A percentile compares a stretch with the other conserved stretches of the same genome.
Conservation (phyloP, 2,329 filamentous ascomycete species). For the Cladophialophora psammophila region DNA sequence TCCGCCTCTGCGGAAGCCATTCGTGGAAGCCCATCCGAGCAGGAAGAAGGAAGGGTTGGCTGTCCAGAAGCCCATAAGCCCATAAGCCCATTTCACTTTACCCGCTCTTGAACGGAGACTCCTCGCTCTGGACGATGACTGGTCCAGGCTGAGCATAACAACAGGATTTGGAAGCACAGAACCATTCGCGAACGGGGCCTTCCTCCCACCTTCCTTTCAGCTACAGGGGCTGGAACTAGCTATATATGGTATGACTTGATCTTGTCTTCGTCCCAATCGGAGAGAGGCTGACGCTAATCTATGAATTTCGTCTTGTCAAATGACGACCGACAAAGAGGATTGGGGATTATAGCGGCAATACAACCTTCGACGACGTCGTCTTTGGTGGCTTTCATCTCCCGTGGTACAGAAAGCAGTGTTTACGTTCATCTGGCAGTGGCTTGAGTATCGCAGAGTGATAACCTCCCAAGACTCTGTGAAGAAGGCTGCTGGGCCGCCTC, state of each 20-base stretch:
- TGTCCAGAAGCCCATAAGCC: too few relatives aligned
- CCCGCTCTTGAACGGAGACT: not conserved
- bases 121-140: slow-evolving; percentile 8
- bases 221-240: not conserved
- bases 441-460: not conserved
- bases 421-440: not conserved
- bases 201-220: not conserved
- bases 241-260: not conserved
- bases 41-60: too few relatives aligned
- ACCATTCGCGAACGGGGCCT: not conserved
- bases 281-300: not conserved
- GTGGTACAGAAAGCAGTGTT: not conserved
- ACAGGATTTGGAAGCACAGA: slow-evolving; percentile 20
- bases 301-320: not conserved
- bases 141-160: slow-evolving; percentile 9
- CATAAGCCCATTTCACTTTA: too few relatives aligned
- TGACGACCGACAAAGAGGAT: not conserved
- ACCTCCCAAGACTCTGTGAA: not conserved
- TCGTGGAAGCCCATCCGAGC: slow-evolving; percentile 1
- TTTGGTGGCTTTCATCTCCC: too few relatives aligned
- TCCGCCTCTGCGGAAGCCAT: slow-evolving; percentile 13
- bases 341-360: not conserved
- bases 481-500: not conserved
- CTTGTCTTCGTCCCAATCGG: slow-evolving; percentile 1
- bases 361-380: not conserved